A percentile compares a stretch with the other conserved stretches of the same genome.
These are phyloP conservation scores for Penicillium sp. DNA, from an alignment of 2,329 filamentous ascomycete species.

Conservation along the genomic window DNA sequence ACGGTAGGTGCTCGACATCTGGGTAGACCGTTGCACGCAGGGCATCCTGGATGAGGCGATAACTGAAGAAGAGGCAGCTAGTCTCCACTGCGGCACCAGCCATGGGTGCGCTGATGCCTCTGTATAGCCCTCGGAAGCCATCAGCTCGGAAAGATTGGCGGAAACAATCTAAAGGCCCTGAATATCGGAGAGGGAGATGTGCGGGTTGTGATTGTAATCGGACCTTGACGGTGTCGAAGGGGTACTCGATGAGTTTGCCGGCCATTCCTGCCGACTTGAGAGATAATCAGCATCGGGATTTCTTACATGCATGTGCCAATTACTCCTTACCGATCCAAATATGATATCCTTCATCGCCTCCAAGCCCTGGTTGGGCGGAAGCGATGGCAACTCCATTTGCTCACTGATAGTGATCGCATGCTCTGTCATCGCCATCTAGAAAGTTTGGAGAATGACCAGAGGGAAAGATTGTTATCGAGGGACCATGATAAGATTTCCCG, in stretches of 20 bases:
- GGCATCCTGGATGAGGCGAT: constrained; percentile 62
- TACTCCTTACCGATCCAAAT: constrained; percentile 73
- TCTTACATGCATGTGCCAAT: background rate
- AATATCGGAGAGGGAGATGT: constrained; percentile 75
- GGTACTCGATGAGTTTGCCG: constrained; percentile 96
- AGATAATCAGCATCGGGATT: constrained; percentile 1
- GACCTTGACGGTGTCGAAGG: constrained; percentile 98
- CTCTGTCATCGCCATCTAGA: constrained; percentile 42
- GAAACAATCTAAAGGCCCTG: constrained; percentile 89
- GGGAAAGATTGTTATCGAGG: constrained; percentile 19
- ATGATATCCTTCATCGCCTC: constrained; percentile 82
- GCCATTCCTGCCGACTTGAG: constrained; percentile 73
- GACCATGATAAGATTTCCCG: constrained; percentile 15
- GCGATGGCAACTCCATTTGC: constrained; percentile 41
- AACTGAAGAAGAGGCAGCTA: constrained; percentile 89
- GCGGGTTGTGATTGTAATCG: constrained; percentile 94
- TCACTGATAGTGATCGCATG: constrained; percentile 42
- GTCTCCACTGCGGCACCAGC: constrained; percentile 90
- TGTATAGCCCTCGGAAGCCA: constrained; percentile 79
- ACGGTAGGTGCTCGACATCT: constrained; percentile 60
- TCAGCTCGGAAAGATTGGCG: constrained; percentile 76
- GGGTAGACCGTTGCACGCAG: constrained; percentile 65
- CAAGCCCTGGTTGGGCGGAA: constrained; percentile 49
- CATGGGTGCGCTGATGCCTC: constrained; percentile 87
- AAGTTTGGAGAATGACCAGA: constrained; percentile 16